Evolutionary conservation across 2,329 filamentous ascomycete genomes (phyloP), one percentile per base, ranked within the genome.

Genomic region (Magnaporthiopsis rhizophila): DNA sequence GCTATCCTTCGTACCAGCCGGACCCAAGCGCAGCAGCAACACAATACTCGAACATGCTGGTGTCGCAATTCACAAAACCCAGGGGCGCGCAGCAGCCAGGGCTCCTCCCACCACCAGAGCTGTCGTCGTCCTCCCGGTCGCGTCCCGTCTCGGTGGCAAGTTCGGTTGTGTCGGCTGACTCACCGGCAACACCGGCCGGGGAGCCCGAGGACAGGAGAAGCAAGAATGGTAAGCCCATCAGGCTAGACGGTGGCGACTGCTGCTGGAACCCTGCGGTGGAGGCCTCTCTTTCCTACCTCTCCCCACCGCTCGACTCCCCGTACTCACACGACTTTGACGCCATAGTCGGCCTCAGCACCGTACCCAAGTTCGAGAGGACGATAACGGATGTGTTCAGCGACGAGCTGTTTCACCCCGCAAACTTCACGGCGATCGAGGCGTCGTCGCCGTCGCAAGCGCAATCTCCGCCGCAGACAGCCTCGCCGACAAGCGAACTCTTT

Each of bases 321-420:
- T 86, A 85, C 89, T 92, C 87, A 93, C 88, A 78, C 73, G 77
- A 81, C 74, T 77, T 72, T 72, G 75, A n/a, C 45, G 75, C 79
- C 75, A 71, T 81, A 86, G 83, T 86, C 77, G 82, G 85, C 68
- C 79, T 78, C 68, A 75, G 79, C 67, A 79, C 81, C 56, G 79
- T 87, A 32, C 89, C 92, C 32, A 95, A 94, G 76, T 84, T 96
- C 68, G 89, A 92, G 69, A 84, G 92, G 65, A 95, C 92, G 0
- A 91, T 95, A 78, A 94, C 92, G 24, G 92, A 96, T 72, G 84
- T 91, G 62, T 94, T 90, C 72, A 84, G 86, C 70, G 93, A 97
- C 74, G 91, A 95, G 74, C 83, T 96, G 0, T 96, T 91, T 80
- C 92, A 89, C 69, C 88, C 89, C 0, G 38, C 15, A 13, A 83